Base-by-base conservation (phyloP, 371 early-diverging fungal species). In the Lichtheimia hyalospora region DNA sequence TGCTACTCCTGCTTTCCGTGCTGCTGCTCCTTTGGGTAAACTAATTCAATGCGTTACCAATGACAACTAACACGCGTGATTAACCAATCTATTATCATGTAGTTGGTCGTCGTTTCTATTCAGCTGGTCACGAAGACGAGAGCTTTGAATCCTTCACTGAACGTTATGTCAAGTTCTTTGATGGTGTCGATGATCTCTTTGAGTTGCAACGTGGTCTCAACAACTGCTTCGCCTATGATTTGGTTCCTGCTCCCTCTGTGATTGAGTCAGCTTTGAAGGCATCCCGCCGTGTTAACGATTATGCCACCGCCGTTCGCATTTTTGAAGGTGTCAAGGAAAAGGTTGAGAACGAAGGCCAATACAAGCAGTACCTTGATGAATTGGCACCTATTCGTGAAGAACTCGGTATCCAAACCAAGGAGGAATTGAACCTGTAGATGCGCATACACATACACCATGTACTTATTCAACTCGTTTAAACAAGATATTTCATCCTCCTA, bases 141-240 rank as follows among this genome's bases (percentile, higher is more conserved):
- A 82, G 90, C 57, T 92, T 84, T 64, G 93, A 92, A 74, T 84
- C 87, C 49, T 90, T 89, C 77, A 90, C 85, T 34, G 86, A 83
- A 64, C 89, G 92, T 59, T 92, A 91, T 60, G 86, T 89, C 70
- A 86, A 86, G 77, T 92, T 91, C 84, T 97, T 97, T 75, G 88
- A 92, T 64, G 86, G 86, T 66, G 91, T 89, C 54, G 94, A 94
- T 62, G 97, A 97, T 81, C 86, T 92, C 68, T 96, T 95, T 72
- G 98, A 98, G 83, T 86, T 98, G 52, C 95, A 96, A 84, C 89
- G 96, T 67, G 96, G 96, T 49, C 85, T 98, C 69, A 96, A 96
- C 90, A 95, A 96, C 79, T 90, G 92, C 73, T 97, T 96, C 69
- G 90, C 94, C 54, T 93, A 95, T 75, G 96, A 96, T 85, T 86